Percentiles rank a stretch among this genome's conserved stretches.
phyloP scores from a whole-genome alignment of 1,284 basidiomycete genomes.

The Abortiporus biennis region DNA sequence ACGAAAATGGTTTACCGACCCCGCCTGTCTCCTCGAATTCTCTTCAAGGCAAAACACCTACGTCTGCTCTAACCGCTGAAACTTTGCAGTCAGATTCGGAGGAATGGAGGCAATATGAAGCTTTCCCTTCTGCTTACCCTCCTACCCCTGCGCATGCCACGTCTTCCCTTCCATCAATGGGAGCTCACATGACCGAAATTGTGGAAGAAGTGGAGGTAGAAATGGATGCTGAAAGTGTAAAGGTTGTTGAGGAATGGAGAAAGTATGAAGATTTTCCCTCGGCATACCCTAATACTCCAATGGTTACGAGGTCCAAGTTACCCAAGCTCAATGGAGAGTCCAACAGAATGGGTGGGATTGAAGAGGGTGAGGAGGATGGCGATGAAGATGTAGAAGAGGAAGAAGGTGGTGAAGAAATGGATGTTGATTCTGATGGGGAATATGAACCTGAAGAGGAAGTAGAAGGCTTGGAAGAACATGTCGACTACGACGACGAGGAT shows the following conservation, averaged over 20 bases:
- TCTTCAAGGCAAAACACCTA: no score
- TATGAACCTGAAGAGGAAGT: slow-evolving; percentile 20
- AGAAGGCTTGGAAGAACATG: slow-evolving; percentile 26
- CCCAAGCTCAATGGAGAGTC: not conserved
- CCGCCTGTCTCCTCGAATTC: no score
- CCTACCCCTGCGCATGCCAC: slow-evolving; percentile 21
- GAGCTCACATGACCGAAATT: not conserved
- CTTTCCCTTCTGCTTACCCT: slow-evolving; percentile 45
- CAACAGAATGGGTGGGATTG: slow-evolving; percentile 34
- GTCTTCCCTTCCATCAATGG: slow-evolving; percentile 15
- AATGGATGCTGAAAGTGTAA: no score
- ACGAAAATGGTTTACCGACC: slow-evolving; percentile 13
- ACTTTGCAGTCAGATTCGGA: slow-evolving; percentile 10
- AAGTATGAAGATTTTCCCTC: slow-evolving; percentile 39
- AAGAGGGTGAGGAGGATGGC: slow-evolving; percentile 22
- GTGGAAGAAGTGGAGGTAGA: slow-evolving; percentile 18
- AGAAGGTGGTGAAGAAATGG: slow-evolving; percentile 17
- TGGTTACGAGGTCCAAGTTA: slow-evolving; percentile 13
- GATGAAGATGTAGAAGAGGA: slow-evolving; percentile 23
- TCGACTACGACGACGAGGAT: slow-evolving; percentile 34
- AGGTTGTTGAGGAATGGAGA: slow-evolving; percentile 27
- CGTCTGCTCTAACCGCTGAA: no score
- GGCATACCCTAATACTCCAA: slow-evolving; percentile 45
- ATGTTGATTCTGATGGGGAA: slow-evolving; percentile 19
- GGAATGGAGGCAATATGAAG: slow-evolving; percentile 42